Percentiles rank a stretch among this genome's conserved stretches.
Evolutionary conservation across 371 early-diverging fungal genomes (phyloP).

Genomic region (Saksenaea vasiformis): DNA sequence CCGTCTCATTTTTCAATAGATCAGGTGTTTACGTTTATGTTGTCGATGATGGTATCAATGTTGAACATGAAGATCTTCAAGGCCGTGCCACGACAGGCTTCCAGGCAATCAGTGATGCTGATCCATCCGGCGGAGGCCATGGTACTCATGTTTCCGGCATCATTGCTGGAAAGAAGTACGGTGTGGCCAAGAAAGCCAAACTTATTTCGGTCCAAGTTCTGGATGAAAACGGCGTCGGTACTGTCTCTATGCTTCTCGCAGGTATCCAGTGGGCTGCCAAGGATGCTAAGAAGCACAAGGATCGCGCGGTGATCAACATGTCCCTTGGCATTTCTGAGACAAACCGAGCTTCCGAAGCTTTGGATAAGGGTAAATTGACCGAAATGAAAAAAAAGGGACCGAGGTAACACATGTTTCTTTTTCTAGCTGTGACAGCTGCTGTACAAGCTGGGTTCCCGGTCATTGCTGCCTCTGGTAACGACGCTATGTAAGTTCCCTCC

Average conservation of each 20-base stretch:
- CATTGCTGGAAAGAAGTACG: constrained; percentile 74
- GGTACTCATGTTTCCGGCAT: constrained; percentile 83
- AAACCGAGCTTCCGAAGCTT: constrained; percentile 14
- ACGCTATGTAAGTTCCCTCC: constrained; percentile 10
- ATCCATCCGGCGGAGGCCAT: constrained; percentile 24
- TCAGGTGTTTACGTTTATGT: constrained; percentile 55
- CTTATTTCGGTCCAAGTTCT: constrained; percentile 89
- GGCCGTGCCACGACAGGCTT: constrained; percentile 63
- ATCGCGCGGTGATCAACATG: constrained; percentile 59
- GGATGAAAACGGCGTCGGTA: constrained; percentile 62
- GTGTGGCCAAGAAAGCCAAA: constrained; percentile 87
- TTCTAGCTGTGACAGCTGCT: constrained; percentile 49
- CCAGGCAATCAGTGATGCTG: constrained; percentile 66
- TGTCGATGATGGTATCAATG: constrained; percentile 52
- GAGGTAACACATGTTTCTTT: background rate
- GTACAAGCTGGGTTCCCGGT: constrained; percentile 56
- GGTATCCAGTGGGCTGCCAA: constrained; percentile 72
- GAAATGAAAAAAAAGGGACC: background rate
- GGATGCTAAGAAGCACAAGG: constrained; percentile 33
- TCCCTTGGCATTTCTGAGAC: constrained; percentile 48
- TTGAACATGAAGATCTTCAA: constrained; percentile 56
- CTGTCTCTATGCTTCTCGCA: constrained; percentile 64
- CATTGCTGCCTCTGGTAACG: constrained; percentile 82
- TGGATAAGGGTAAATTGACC: constrained; percentile 19
- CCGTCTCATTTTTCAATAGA: constrained; percentile 10